Evolutionary conservation across 1,139 yeast species (phyloP).

Genomic region (Nakaseomyces nivariensis): DNA sequence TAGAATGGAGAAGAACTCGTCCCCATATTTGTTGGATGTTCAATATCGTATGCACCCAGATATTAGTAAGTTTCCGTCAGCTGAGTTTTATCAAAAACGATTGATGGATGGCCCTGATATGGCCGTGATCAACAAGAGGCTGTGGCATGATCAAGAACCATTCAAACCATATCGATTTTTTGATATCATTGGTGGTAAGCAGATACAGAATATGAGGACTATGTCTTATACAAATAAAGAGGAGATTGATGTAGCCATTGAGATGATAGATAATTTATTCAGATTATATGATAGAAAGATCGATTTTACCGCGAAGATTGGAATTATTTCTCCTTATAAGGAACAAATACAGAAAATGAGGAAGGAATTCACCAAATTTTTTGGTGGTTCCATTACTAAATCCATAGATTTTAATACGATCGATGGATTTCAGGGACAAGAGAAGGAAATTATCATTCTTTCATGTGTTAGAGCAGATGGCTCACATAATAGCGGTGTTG

Average conservation of each 20-base stretch:
- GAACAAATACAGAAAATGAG: slow-evolving; percentile 65
- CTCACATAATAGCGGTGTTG: slow-evolving; percentile 43
- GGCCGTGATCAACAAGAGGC: slow-evolving; percentile 46
- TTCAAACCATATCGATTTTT: slow-evolving; percentile 75
- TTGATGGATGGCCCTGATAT: slow-evolving; percentile 70
- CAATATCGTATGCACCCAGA: slow-evolving; percentile 98
- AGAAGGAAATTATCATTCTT: slow-evolving; percentile 83
- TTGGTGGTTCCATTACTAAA: slow-evolving; percentile 52
- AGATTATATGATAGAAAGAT: slow-evolving; percentile 37
- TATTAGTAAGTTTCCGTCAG: slow-evolving; percentile 78
- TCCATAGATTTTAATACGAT: slow-evolving; percentile 87
- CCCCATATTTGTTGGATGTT: slow-evolving; percentile 66
- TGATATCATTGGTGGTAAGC: slow-evolving; percentile 57
- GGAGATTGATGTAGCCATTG: slow-evolving; percentile 68
- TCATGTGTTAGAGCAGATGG: slow-evolving; percentile 89
- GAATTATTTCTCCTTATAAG: slow-evolving; percentile 90
- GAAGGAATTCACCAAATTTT: slow-evolving; percentile 44
- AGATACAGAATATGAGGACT: slow-evolving; percentile 51
- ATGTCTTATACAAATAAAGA: slow-evolving; percentile 59
- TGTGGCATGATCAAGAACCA: slow-evolving; percentile 58
- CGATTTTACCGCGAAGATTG: slow-evolving; percentile 63
- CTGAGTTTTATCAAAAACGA: slow-evolving; percentile 64
- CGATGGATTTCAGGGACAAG: slow-evolving; percentile 98
- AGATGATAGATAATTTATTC: slow-evolving; percentile 51
- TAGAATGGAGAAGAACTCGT: slow-evolving; percentile 69